Conservation (phyloP, 164 flowering plant species). For the Buxus sempervirens region DNA sequence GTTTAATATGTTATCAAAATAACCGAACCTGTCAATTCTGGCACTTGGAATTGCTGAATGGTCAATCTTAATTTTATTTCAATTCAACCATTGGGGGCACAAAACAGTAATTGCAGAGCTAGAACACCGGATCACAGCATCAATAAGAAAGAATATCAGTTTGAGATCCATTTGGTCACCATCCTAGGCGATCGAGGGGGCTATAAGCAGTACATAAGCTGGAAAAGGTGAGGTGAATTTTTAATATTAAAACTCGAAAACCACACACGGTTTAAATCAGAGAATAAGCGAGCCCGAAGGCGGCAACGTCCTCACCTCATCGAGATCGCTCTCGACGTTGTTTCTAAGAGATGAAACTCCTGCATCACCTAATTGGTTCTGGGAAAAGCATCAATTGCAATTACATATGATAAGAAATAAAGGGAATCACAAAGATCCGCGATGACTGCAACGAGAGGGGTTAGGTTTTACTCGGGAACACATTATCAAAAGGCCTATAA, state of each 20-base stretch:
- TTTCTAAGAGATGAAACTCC: slow-evolving; percentile 13
- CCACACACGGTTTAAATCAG: neutral
- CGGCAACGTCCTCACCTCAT: slow-evolving; percentile 16
- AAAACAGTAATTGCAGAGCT: neutral
- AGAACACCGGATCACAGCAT: neutral
- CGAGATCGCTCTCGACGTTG: slow-evolving; percentile 13
- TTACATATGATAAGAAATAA: neutral
- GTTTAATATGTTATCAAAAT: neutral
- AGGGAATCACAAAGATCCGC: neutral
- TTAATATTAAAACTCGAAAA: neutral
- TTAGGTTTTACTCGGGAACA: neutral
- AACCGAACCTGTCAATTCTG: neutral
- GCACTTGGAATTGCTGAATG: neutral
- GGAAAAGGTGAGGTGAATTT: neutral
- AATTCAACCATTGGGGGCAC: no score
- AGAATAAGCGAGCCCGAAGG: slow-evolving; percentile 9
- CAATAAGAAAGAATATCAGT: neutral
- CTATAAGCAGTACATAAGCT: neutral
- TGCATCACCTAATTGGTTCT: slow-evolving; percentile 12
- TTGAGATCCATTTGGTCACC: neutral
- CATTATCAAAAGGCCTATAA: no score
- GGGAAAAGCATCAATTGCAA: slow-evolving; percentile 12
- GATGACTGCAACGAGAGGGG: neutral
- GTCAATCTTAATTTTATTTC: neutral
- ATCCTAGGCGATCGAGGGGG: neutral